Conservation (phyloP, 345 rosid species). For the Eucalyptus tenuipes region DNA sequence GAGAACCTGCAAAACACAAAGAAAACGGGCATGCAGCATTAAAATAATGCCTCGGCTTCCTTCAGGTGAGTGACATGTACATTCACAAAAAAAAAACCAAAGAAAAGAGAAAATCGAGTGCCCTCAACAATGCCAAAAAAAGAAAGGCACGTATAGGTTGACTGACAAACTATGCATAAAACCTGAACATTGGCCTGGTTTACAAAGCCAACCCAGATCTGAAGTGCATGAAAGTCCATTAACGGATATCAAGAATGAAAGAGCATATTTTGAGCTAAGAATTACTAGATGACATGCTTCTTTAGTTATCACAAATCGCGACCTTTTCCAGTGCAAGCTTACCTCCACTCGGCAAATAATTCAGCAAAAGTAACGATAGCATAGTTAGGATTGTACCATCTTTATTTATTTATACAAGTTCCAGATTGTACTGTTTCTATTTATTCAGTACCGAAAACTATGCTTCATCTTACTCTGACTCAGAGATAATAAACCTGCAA, state of each 20-base stretch:
- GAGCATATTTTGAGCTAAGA: not conserved
- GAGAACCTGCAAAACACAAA: slow-evolving; percentile 48
- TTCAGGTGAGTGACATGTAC: not conserved
- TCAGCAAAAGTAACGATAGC: not conserved
- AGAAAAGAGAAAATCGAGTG: not conserved
- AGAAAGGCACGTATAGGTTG: not conserved
- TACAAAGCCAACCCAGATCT: not conserved
- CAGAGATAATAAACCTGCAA: not conserved
- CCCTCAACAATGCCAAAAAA: not conserved
- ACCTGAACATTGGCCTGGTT: not conserved
- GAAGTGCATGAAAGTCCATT: not conserved
- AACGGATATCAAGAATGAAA: not conserved
- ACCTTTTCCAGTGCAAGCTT: not conserved
- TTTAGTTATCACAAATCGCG: not conserved
- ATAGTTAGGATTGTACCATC: not conserved
- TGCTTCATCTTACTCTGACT: not conserved
- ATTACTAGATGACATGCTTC: not conserved
- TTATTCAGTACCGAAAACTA: not conserved
- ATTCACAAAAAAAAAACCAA: not conserved
- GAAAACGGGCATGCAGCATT: not conserved
- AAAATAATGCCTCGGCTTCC: not conserved
- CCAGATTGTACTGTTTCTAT: not conserved
- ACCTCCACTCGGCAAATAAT: not conserved
- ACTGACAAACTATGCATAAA: not conserved
- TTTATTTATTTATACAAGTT: not conserved